A percentile compares a stretch with the other conserved stretches of the same genome.
These are phyloP conservation scores for Penicillium simplicissimum DNA, from an alignment of 495 filamentous ascomycete species.

Conservation along the genomic window DNA sequence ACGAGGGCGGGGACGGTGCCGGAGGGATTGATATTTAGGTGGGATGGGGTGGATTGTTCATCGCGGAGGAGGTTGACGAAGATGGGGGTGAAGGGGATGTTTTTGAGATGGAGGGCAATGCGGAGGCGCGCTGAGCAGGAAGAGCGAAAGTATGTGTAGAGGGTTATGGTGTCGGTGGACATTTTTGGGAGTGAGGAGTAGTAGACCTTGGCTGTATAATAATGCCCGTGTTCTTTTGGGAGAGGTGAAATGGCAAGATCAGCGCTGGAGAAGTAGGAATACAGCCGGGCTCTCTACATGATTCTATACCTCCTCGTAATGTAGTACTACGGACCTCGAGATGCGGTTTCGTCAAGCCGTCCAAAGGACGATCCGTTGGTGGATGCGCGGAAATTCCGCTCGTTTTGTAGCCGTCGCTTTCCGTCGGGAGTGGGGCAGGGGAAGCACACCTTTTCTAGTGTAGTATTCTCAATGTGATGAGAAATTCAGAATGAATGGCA, in stretches of 20 bases:
- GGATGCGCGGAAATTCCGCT: slow-evolving; percentile 10
- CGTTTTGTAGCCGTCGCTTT: slow-evolving; percentile 5
- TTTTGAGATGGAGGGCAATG: slow-evolving; percentile 51
- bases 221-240: no score
- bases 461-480: background rate
- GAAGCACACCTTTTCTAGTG: background rate
- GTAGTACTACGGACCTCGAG: background rate
- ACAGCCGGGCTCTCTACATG: no score
- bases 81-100: slow-evolving; percentile 41
- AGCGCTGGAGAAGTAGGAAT: no score
- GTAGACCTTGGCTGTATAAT: no score
- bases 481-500: background rate
- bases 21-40: slow-evolving; percentile 47
- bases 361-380: background rate
- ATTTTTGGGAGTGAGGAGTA: slow-evolving; percentile 25
- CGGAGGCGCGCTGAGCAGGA: slow-evolving; percentile 57
- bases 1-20: slow-evolving; percentile 53
- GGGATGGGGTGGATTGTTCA: slow-evolving; percentile 39
- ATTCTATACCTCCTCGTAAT: background rate
- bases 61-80: slow-evolving; percentile 48
- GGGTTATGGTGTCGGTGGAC: slow-evolving; percentile 32
- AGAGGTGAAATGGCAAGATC: no score
- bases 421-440: background rate
- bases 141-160: slow-evolving; percentile 58
- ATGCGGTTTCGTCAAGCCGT: background rate